Evolutionary conservation across 2,329 filamentous ascomycete species (phyloP).

Genomic region (Gliomastix tumulicola): DNA sequence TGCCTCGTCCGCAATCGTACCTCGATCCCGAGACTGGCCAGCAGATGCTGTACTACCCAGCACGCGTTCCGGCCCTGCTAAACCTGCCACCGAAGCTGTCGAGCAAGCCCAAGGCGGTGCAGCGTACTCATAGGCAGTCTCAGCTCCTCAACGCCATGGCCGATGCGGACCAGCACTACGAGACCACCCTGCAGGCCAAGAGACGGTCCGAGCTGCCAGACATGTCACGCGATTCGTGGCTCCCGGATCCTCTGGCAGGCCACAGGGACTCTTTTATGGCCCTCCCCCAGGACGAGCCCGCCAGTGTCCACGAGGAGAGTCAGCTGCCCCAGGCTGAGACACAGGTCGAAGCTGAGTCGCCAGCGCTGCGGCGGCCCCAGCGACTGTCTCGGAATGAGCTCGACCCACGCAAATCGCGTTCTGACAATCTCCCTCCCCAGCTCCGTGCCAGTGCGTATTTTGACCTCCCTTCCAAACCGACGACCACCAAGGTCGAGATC

Average conservation of each 20-base stretch:
- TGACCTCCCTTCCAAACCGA: slow-evolving; percentile 56
- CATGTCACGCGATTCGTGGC: slow-evolving; percentile 25
- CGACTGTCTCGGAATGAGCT: slow-evolving; percentile 20
- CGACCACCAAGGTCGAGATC: slow-evolving; percentile 44
- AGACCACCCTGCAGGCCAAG: slow-evolving; percentile 4
- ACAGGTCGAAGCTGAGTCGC: slow-evolving; percentile 5
- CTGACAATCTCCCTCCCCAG: slow-evolving; percentile 61
- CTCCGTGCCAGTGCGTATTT: slow-evolving; percentile 90
- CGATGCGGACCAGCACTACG: slow-evolving; percentile 11
- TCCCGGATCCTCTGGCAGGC: slow-evolving; percentile 37
- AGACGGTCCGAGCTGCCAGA: slow-evolving; percentile 13
- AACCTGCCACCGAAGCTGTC: slow-evolving; percentile 87
- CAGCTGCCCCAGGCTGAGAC: background rate
- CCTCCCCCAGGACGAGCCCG: slow-evolving; percentile 11
- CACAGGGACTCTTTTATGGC: slow-evolving; percentile 25
- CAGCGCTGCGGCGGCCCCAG: slow-evolving; percentile 22
- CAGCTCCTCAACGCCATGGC: slow-evolving; percentile 61
- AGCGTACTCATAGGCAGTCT: slow-evolving; percentile 64
- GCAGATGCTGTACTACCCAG: slow-evolving; percentile 90
- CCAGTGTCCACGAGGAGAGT: slow-evolving; percentile 1
- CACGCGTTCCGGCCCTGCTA: slow-evolving; percentile 86
- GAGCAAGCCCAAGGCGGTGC: slow-evolving; percentile 56
- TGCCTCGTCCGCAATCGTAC: slow-evolving; percentile 47
- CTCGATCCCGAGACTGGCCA: slow-evolving; percentile 60
- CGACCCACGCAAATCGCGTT: slow-evolving; percentile 21